These are phyloP conservation scores for Naematelia aurantialba DNA, from an alignment of 768 basidiomycete species.

Conservation along the genomic window DNA sequence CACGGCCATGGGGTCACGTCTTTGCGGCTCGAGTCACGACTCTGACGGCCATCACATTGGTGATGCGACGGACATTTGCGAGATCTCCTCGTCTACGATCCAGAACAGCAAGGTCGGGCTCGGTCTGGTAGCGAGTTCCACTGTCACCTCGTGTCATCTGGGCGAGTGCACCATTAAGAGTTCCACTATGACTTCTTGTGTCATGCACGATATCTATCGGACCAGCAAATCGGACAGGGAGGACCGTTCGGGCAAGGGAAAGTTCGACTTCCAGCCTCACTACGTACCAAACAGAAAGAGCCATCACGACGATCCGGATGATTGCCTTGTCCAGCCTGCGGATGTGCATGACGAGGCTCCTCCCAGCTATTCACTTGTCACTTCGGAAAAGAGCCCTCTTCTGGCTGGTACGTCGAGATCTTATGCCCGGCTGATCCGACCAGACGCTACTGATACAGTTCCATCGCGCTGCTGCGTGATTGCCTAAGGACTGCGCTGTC, in stretches of 20 bases:
- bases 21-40: background rate
- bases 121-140: background rate
- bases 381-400: background rate
- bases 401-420: background rate
- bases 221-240: background rate
- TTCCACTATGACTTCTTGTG: background rate
- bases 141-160: background rate
- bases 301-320: background rate
- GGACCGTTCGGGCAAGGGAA: background rate
- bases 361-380: background rate
- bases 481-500: background rate
- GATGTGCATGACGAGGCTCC: background rate
- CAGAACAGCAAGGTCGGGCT: background rate
- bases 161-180: background rate
- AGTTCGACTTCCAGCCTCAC: background rate
- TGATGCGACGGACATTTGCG: background rate
- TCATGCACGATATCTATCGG: background rate
- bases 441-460: background rate
- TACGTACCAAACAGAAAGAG: background rate
- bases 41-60: background rate
- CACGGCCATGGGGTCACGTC: background rate
- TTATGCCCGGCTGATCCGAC: too few relatives aligned
- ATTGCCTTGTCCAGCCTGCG: background rate
- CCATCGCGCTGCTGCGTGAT: background rate
- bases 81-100: background rate